Evolutionary conservation across 768 basidiomycete species (phyloP).

Genomic region (Tricholoma hemisulphureum): DNA sequence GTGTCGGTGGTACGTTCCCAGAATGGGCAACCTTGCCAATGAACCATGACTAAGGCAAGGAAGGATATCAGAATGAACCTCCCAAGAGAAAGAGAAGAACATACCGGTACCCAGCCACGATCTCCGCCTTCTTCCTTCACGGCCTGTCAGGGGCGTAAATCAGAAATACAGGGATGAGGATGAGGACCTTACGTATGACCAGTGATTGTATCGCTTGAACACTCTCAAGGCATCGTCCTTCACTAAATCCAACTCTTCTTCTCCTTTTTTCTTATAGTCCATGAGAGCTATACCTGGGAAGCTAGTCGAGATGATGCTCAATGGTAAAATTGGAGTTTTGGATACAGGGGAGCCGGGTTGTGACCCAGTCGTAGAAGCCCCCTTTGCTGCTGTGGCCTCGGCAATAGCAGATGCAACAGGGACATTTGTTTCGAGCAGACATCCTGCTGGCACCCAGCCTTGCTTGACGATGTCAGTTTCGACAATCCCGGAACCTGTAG

Average conservation of each 20-base stretch:
- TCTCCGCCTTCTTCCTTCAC: constrained; percentile 93
- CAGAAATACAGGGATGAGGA: constrained; percentile 7
- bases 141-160: constrained; percentile 46
- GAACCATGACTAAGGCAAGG: constrained; percentile 74
- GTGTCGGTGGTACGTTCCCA: constrained; percentile 48
- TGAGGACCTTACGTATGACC: constrained; percentile 73
- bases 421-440: constrained; percentile 88
- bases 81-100: constrained; percentile 23
- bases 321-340: constrained; percentile 81
- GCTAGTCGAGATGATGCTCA: constrained; percentile 94
- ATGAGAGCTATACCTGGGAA: constrained; percentile 95
- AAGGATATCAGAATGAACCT: constrained; percentile 6
- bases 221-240: constrained; percentile 90
- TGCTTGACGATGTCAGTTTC: constrained; percentile 77
- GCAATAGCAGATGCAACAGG: constrained; percentile 87
- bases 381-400: constrained; percentile 70
- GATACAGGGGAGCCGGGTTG: constrained; percentile 40
- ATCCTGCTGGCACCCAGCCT: constrained; percentile 98
- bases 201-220: constrained; percentile 98
- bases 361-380: constrained; percentile 37
- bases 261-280: constrained; percentile 94
- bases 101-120: constrained; percentile 92
- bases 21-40: constrained; percentile 78
- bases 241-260: constrained; percentile 84
- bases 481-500: constrained; percentile 75